Percentiles rank a stretch among this genome's conserved stretches.
Conservation (phyloP, 2,329 filamentous ascomycete genomes). For the Penicillium sp. region DNA sequence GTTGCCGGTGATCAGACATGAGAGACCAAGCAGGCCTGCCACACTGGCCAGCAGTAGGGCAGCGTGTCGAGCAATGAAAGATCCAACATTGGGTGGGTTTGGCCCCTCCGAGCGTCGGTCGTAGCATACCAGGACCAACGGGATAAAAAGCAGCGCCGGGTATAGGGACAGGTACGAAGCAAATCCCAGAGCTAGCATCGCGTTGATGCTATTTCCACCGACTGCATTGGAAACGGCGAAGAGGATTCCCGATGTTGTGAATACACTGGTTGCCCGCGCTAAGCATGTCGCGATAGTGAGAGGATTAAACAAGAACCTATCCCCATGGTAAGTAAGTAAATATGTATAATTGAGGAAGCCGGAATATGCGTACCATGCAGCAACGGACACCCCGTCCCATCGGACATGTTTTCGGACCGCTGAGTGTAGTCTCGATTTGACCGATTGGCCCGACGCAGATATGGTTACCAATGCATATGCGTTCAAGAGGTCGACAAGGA, state of each 20-base stretch:
- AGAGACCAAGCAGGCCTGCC: slow-evolving; percentile 65
- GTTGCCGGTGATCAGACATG: slow-evolving; percentile 66
- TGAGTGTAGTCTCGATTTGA: slow-evolving; percentile 70
- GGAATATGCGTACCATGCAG: slow-evolving; percentile 63
- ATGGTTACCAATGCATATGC: slow-evolving; percentile 76
- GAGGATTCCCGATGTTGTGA: slow-evolving; percentile 84
- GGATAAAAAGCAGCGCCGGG: slow-evolving; percentile 79
- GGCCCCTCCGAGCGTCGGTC: slow-evolving; percentile 55
- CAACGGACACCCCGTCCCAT: slow-evolving; percentile 73
- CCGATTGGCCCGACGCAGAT: slow-evolving; percentile 75
- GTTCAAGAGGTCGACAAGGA: slow-evolving; percentile 74
- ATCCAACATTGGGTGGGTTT: slow-evolving; percentile 25
- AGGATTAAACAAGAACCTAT: slow-evolving; percentile 87
- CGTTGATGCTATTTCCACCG: slow-evolving; percentile 66
- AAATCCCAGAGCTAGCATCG: slow-evolving; percentile 80
- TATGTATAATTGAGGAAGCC: neutral
- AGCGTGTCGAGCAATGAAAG: slow-evolving; percentile 57
- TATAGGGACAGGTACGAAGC: slow-evolving; percentile 92
- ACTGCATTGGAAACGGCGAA: slow-evolving; percentile 79
- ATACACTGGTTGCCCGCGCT: slow-evolving; percentile 81
- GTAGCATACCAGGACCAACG: slow-evolving; percentile 75
- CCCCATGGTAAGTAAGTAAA: slow-evolving; percentile 8
- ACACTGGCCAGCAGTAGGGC: slow-evolving; percentile 54
- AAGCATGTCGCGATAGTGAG: slow-evolving; percentile 90
- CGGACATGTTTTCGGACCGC: slow-evolving; percentile 71